These are phyloP conservation scores for Diaporthe helianthi DNA, from an alignment of 2,329 filamentous ascomycete species.

Conservation along the genomic window DNA sequence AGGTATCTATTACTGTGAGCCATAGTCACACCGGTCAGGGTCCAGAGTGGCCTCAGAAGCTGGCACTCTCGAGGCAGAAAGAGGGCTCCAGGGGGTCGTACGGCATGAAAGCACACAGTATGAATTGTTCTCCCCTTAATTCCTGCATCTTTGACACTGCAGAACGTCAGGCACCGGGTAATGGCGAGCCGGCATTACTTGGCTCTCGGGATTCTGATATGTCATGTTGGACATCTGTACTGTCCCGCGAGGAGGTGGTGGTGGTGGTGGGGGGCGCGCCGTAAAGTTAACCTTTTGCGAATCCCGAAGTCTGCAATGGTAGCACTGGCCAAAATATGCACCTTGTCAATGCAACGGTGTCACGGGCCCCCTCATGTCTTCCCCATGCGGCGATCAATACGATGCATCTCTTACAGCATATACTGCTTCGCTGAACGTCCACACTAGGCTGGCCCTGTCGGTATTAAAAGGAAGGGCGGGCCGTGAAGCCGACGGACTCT, in stretches of 20 bases:
- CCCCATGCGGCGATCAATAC: background rate
- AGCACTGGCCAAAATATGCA: constrained; percentile 8
- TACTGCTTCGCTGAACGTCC: background rate
- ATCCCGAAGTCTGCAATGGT: constrained; percentile 16
- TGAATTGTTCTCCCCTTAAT: background rate
- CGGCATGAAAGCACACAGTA: constrained; percentile 24
- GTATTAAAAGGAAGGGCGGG: background rate
- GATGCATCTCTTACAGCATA: background rate
- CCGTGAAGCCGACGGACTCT: background rate
- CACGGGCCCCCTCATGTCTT: background rate
- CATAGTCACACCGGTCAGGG: background rate
- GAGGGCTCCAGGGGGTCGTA: no score
- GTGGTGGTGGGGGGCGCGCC: no score
- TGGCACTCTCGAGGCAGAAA: background rate
- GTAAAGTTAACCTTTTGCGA: constrained; percentile 6
- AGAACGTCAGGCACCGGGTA: constrained; percentile 11
- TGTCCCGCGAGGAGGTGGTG: background rate
- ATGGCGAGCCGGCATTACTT: background rate
- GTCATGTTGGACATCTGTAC: constrained; percentile 26
- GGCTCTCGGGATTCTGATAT: background rate
- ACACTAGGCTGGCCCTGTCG: constrained; percentile 2
- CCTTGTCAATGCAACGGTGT: background rate
- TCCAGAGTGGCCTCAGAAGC: background rate
- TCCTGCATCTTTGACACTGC: background rate
- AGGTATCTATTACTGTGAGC: background rate